Evolutionary conservation across 768 basidiomycete genomes (phyloP).

Genomic region (Lentinula aciculospora): DNA sequence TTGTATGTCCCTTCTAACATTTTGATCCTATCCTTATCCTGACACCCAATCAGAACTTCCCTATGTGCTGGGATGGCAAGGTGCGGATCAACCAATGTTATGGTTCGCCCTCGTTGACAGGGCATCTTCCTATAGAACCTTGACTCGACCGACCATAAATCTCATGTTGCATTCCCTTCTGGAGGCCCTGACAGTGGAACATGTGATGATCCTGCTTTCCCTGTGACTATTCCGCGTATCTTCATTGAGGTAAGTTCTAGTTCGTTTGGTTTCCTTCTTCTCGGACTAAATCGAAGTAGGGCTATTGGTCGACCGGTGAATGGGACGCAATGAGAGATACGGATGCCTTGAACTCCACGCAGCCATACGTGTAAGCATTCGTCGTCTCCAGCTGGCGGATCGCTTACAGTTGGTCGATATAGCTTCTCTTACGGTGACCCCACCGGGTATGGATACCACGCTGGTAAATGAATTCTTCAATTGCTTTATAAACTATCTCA

Average conservation of each 20-base stretch:
- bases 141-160: conserved; percentile 48
- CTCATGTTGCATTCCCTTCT: conserved; percentile 43
- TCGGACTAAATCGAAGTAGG: conserved; percentile 19
- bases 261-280: not conserved
- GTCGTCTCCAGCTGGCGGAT: not conserved
- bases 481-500: not conserved
- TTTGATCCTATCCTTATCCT: not conserved
- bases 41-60: conserved; percentile 35
- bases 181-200: conserved; percentile 42
- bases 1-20: conserved; percentile 27
- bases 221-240: conserved; percentile 39
- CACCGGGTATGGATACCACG: conserved; percentile 59
- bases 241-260: conserved; percentile 41
- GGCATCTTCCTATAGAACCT: conserved; percentile 24
- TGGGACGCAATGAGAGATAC: conserved; percentile 27
- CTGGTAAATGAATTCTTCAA: conserved; percentile 27
- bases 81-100: conserved; percentile 17
- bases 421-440: conserved; percentile 53
- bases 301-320: conserved; percentile 37
- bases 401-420: not conserved
- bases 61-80: conserved; percentile 54
- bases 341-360: conserved; percentile 39
- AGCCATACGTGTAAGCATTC: conserved; percentile 47
- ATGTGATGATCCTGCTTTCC: conserved; percentile 41
- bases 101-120: not conserved